Base-by-base conservation (phyloP, 2,329 filamentous ascomycete species). In the Massarina eburnea region DNA sequence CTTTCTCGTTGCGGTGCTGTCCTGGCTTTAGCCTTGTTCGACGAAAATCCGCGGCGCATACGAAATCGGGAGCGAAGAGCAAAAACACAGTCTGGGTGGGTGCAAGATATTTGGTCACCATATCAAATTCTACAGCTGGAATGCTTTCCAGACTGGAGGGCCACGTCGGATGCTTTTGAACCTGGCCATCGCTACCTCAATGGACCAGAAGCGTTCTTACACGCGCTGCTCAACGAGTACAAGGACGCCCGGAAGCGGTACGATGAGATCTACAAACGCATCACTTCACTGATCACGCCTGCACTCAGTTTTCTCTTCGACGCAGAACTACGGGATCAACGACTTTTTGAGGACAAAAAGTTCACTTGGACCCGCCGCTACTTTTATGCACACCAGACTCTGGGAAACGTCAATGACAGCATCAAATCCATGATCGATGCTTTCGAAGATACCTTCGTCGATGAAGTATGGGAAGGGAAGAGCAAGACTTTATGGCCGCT, bases 341-440 rank as follows among this genome's bases (percentile, higher is more conserved):
- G 83, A 0, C 72, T 84, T 1, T 84, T 84, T 53, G 81, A 85
- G 60, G 81, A 84, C 57, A 73, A 75, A 41, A 67, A 80, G 43
- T 84, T 82, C 55, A 84, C 81, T 1, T 83, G 81, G 67, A 82
- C 80, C 14, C 73, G 80, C 0, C 75, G 81, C 14, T 84, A 84
- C 56, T 84, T 84, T 58, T 84, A 81, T 76, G 80, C 80, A 1
- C 82, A 78, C 55, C 81, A 83, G 63, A 81, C 80, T 9, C 74
- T 83, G 3, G 80, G 79, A 27, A 78, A 80, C 26, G 77, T 84
- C 55, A 83, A 82, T 54, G 78, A 80, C 39, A 76, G 76, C 49
- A 81, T 84, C 59, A 78, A 80, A 52, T 73, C 77, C 22, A 83
- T 83, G 73, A 71, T 81, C 8, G 71, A 79, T 37, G 73, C 79